A percentile compares a stretch with the other conserved stretches of the same genome.
These are phyloP conservation scores for Diaporthe helianthi DNA, from an alignment of 2,329 filamentous ascomycete genomes.

Conservation along the genomic window DNA sequence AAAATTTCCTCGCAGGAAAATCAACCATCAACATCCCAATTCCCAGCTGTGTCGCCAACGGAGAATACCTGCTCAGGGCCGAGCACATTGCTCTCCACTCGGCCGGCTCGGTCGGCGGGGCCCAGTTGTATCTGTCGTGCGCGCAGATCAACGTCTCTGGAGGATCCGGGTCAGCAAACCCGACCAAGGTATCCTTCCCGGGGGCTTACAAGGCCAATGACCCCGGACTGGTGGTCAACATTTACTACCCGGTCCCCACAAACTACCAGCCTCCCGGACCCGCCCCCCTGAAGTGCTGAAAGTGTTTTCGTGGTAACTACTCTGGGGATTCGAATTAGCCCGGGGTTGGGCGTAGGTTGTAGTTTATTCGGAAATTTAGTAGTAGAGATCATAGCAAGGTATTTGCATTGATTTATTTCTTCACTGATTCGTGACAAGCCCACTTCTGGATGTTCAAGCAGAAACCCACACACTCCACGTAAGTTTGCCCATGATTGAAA, in stretches of 20 bases:
- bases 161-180: constrained; percentile 48
- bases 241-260: constrained; percentile 50
- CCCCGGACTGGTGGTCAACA: constrained; percentile 49
- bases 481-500: no score
- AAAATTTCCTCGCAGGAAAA: constrained; percentile 36
- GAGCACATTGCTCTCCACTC: constrained; percentile 57
- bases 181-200: constrained; percentile 49
- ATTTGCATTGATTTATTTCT: background rate
- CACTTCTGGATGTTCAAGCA: background rate
- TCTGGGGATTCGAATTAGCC: background rate
- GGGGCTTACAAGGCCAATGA: constrained; percentile 50
- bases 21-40: constrained; percentile 49
- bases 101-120: constrained; percentile 49
- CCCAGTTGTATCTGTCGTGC: constrained; percentile 55
- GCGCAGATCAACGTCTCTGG: constrained; percentile 51
- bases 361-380: background rate
- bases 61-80: constrained; percentile 56
- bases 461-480: background rate
- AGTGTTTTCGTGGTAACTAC: background rate
- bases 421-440: background rate
- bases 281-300: constrained; percentile 35
- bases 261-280: constrained; percentile 43
- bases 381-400: background rate
- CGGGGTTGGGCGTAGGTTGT: no score
- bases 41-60: constrained; percentile 52